Percentiles rank a stretch among this genome's conserved stretches.
These are phyloP conservation scores for Chlorella variabilis DNA, from an alignment of 163 green algal genomes.

Conservation along the genomic window DNA sequence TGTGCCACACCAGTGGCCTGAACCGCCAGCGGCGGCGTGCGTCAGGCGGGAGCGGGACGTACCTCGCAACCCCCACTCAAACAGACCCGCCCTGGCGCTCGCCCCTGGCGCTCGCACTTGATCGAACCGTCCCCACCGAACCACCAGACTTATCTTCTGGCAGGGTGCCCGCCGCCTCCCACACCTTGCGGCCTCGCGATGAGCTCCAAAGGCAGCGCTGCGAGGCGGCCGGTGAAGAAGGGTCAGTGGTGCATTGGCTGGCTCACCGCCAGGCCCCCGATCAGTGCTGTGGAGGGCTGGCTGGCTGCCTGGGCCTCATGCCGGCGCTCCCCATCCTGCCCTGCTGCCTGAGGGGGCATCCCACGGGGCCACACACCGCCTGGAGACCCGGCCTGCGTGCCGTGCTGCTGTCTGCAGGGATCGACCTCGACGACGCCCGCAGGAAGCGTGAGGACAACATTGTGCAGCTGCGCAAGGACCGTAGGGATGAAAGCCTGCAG, in stretches of 20 bases:
- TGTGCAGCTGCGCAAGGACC: constrained; percentile 96
- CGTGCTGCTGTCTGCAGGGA: constrained; percentile 45
- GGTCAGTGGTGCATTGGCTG: not conserved
- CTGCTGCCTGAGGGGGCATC: too few species aligned
- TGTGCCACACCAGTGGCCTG: too few species aligned
- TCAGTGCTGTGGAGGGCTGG: not conserved
- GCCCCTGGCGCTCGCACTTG: too few species aligned
- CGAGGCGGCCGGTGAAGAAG: constrained; percentile 29
- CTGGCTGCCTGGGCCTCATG: not conserved
- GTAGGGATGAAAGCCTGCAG: constrained; percentile 96
- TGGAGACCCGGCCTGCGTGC: not conserved
- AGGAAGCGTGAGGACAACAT: constrained; percentile 98
- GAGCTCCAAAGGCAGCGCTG: too few species aligned
- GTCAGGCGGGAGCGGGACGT: too few species aligned
- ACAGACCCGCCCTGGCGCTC: too few species aligned
- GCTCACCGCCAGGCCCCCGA: not conserved
- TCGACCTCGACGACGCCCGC: constrained; percentile 92
- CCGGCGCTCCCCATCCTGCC: not conserved
- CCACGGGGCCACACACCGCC: not conserved
- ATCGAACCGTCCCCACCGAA: too few species aligned
- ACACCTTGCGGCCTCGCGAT: too few species aligned
- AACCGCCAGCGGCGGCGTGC: too few species aligned
- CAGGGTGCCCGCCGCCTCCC: too few species aligned
- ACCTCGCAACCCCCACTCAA: too few species aligned
- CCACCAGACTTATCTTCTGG: too few species aligned